phyloP scores from a whole-genome alignment of 345 rosid species.

The Euphorbia tirucalli region DNA sequence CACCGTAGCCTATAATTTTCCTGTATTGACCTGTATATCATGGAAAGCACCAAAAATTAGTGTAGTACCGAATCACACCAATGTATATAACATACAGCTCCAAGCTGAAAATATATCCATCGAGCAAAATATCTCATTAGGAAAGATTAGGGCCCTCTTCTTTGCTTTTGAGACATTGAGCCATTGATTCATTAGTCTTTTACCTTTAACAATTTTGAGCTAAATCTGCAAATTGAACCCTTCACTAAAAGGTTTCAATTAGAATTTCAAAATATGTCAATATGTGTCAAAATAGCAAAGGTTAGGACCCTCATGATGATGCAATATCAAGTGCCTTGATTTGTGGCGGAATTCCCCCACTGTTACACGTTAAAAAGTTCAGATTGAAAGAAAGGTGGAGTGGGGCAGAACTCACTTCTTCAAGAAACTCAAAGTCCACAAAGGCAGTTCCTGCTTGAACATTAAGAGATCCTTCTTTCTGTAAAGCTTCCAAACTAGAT shows the following conservation, averaged over 20 bases:
- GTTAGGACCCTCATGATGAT: too few species aligned
- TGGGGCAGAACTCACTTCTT: constrained; percentile 53
- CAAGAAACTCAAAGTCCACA: constrained; percentile 82
- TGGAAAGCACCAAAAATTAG: constrained; percentile 14
- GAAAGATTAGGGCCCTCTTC: too few species aligned
- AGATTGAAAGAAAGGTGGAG: not conserved
- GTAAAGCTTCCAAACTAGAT: constrained; percentile 73
- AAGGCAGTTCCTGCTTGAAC: constrained; percentile 92
- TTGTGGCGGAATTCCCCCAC: not conserved
- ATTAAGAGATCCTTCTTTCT: constrained; percentile 87
- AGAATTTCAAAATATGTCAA: too few species aligned
- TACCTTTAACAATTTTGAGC: too few species aligned
- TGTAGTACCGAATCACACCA: not conserved
- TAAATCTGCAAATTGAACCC: too few species aligned
- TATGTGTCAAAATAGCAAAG: too few species aligned
- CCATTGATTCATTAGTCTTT: too few species aligned
- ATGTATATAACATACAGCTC: not conserved
- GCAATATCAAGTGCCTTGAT: not conserved
- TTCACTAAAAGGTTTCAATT: too few species aligned
- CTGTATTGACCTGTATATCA: constrained; percentile 59
- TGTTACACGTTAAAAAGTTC: not conserved
- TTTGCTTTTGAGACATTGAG: too few species aligned
- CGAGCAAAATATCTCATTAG: too few species aligned
- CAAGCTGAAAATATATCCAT: too few species aligned
- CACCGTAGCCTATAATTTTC: constrained; percentile 76